A percentile compares a stretch with the other conserved stretches of the same genome.
Conservation (phyloP, 768 basidiomycete species). For the Boletales sp. region DNA sequence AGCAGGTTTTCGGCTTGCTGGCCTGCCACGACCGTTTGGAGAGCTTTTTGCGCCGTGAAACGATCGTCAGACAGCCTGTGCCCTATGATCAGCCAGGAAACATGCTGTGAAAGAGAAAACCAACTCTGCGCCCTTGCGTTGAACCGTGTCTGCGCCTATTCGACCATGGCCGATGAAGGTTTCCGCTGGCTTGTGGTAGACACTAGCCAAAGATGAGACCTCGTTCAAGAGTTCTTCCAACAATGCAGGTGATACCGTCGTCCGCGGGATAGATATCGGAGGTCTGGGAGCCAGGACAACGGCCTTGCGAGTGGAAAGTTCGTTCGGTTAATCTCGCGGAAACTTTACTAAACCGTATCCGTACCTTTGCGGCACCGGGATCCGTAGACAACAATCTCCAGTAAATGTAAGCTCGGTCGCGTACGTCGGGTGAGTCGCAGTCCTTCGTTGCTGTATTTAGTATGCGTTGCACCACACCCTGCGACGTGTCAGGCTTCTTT, state of each 20-base stretch:
- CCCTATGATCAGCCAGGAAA: not conserved
- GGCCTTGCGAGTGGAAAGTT: slow-evolving; percentile 37
- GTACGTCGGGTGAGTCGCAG: slow-evolving; percentile 94
- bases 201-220: slow-evolving; percentile 85
- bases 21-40: slow-evolving; percentile 89
- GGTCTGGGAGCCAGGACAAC: slow-evolving; percentile 92
- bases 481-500: slow-evolving; percentile 90
- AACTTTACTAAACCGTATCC: slow-evolving; percentile 33
- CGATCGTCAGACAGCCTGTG: slow-evolving; percentile 63
- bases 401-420: slow-evolving; percentile 97
- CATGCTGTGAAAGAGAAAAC: slow-evolving; percentile 19
- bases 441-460: slow-evolving; percentile 94
- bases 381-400: slow-evolving; percentile 95
- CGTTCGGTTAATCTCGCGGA: not conserved
- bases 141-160: slow-evolving; percentile 77
- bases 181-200: slow-evolving; percentile 95
- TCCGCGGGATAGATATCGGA: slow-evolving; percentile 89
- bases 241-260: slow-evolving; percentile 81
- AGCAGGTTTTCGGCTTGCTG: slow-evolving; percentile 94
- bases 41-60: slow-evolving; percentile 70
- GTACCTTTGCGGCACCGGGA: slow-evolving; percentile 90
- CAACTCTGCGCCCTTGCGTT: slow-evolving; percentile 58
- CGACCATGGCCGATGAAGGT: slow-evolving; percentile 94
- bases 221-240: slow-evolving; percentile 91
- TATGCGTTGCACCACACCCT: slow-evolving; percentile 88